Evolutionary conservation across 2,329 filamentous ascomycete species (phyloP), one percentile per base, ranked within the genome.

Genomic region (Colletotrichum liaoningense): DNA sequence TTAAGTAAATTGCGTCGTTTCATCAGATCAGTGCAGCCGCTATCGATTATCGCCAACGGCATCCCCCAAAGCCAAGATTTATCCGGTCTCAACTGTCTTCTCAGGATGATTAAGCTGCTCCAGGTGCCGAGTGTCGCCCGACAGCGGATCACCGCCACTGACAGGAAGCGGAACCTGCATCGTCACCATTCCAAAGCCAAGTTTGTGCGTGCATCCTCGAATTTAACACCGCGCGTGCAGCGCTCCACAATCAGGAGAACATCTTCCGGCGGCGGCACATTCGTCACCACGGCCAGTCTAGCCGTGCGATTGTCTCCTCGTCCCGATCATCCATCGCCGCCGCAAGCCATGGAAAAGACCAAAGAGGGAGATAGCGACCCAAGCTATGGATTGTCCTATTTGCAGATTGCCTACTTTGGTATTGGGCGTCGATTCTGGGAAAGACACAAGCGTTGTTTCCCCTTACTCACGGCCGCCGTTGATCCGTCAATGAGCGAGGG

Each of bases 1-100:
- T 28, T 14, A 14, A 14, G 54, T 30, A 59, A 54, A 49, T 49
- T 63, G 42, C 38, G 35, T 59, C 59, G 69, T 73, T 74, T 74
- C 72, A 65, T 62, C 42, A 46, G 64, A 69, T 65, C 64, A 42
- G 64, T 69, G 56, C 72, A 66, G 70, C 57, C 49, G 60, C 59
- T 30, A 42, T 59, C 59, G 33, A 49, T 30, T 6, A 49, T 62
- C 54, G 56, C 33, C 33, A 58, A 59, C 9, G 26, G 24, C 28
- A 55, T 42, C 22, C 67, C 24, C 56, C 28, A 59, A 55, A 56
- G 24, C 49, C 26, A 26, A 35, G 59, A 56, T 73, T 67, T 49
- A 57, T 71, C 67, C 56, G 49, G 64, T 57, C 56, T 56, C 35
- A 22, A 73, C 38, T 38, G 24, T 26, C 66, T 52, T 49, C 24